A percentile compares a stretch with the other conserved stretches of the same genome.
Evolutionary conservation across 163 green algal genomes (phyloP).

Genomic region (Coccomyxa subellipsoidea): DNA sequence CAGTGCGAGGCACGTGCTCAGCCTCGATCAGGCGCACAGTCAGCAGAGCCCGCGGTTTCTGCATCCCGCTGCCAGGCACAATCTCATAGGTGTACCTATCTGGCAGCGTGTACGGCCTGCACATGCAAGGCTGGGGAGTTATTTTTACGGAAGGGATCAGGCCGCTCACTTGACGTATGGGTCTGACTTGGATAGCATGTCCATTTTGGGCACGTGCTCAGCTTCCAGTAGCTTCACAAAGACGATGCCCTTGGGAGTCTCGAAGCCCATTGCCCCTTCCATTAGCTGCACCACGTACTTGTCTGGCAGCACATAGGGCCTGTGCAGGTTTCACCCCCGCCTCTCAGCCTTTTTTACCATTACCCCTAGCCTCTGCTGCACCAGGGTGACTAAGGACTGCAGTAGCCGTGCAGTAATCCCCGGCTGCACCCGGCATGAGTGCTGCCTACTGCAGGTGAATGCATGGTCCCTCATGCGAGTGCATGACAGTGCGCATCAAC

Average conservation of each 20-base stretch:
- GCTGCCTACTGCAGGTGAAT: too few relatives aligned
- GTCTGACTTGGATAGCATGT: slow-evolving; percentile 27
- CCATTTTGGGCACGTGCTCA: slow-evolving; percentile 43
- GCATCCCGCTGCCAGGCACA: neutral
- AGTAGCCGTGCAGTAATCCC: too few relatives aligned
- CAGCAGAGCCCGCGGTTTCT: slow-evolving; percentile 19
- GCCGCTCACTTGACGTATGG: slow-evolving; percentile 5
- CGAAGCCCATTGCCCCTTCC: neutral
- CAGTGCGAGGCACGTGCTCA: slow-evolving; percentile 41
- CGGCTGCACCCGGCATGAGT: too few relatives aligned
- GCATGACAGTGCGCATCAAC: too few relatives aligned
- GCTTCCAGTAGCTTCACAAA: slow-evolving; percentile 39
- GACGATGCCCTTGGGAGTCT: slow-evolving; percentile 22
- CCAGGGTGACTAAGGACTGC: too few relatives aligned
- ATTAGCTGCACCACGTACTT: slow-evolving; percentile 18
- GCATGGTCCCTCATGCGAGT: too few relatives aligned
- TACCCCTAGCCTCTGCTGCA: too few relatives aligned
- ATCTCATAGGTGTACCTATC: slow-evolving; percentile 10
- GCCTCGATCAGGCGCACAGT: slow-evolving; percentile 37
- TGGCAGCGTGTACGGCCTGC: slow-evolving; percentile 24
- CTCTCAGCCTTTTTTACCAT: neutral
- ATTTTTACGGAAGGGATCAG: neutral
- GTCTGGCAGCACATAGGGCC: slow-evolving; percentile 40
- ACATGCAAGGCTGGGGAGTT: neutral
- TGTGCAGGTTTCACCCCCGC: neutral